phyloP scores from a whole-genome alignment of 345 rosid species.

The Carallia pectinifolia region DNA sequence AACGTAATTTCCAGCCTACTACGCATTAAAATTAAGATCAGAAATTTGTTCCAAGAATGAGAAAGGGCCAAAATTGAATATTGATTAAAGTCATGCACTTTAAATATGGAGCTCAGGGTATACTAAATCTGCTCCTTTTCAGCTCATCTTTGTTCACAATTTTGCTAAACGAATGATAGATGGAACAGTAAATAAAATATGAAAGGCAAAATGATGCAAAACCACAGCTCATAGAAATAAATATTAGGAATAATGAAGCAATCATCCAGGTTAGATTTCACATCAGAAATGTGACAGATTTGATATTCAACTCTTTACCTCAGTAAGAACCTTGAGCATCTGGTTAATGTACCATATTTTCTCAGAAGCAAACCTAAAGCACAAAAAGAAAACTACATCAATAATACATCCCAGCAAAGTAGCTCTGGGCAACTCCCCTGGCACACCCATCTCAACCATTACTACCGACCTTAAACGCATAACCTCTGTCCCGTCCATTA shows the following conservation, averaged over 20 bases:
- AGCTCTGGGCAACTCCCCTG: neutral
- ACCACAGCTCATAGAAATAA: too few relatives aligned
- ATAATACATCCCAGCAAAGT: neutral
- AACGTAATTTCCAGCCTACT: slow-evolving; percentile 97
- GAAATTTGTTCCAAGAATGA: neutral
- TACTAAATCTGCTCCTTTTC: neutral
- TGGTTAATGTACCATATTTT: slow-evolving; percentile 97
- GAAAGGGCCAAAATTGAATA: neutral
- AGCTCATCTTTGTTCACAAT: slow-evolving; percentile 1
- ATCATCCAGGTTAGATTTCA: neutral
- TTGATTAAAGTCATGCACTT: neutral
- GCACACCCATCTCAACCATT: too few relatives aligned
- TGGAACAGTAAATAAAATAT: too few relatives aligned
- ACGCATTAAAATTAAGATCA: slow-evolving; percentile 28
- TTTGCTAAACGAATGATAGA: neutral
- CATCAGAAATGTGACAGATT: neutral
- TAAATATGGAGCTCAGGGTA: neutral
- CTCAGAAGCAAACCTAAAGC: slow-evolving; percentile 87
- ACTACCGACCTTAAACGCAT: neutral
- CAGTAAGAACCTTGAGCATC: slow-evolving; percentile 98
- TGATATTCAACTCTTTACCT: slow-evolving; percentile 52
- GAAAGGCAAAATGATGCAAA: too few relatives aligned
- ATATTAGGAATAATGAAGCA: too few relatives aligned
- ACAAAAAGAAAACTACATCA: slow-evolving; percentile 22
- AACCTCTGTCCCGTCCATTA: neutral